Evolutionary conservation across 1,139 yeast species (phyloP), one percentile per base, ranked within the genome.

Genomic region (Zygosaccharomyces pseudobailii): DNA sequence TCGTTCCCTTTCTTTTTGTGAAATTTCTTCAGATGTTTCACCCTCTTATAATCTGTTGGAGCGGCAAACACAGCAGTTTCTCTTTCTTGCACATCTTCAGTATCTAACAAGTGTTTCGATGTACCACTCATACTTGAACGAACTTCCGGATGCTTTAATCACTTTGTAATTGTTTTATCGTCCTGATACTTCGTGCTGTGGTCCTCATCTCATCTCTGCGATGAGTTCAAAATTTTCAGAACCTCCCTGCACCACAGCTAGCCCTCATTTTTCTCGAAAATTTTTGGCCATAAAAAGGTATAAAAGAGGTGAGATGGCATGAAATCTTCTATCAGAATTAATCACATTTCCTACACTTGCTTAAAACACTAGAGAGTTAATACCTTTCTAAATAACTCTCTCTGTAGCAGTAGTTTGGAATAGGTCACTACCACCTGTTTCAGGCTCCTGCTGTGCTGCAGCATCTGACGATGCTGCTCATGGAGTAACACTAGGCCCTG

Each of bases 1-100:
- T 83, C 78, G 46, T 70, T 67, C 45, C 28, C 49, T 48, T 53
- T 66, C 48, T 19, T 64, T 50, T 35, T 59, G 17, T 56, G 56
- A 33, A 62, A 59, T 34, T 52, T 53, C 47, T 61, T 62, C 40
- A 64, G 50, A 50, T 63, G 64, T 27, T 57, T 56, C 42, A 60
- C 54, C 44, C 57, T 59, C 49, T 61, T 61, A 46, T 52, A 64
- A 36, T 57, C 57, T n/a, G 51, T 36, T 41, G 66, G 65, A 13
- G 56, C 56, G n/a, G 45, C 48, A 42, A 59, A 62, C 27, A 46
- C 52, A n/a, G 48, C 54, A 9, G 40, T 43, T 30, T 42, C 49
- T 8, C 33, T 36, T 23, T 53, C 61, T 30, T 43, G 45, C 22
- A 55, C 63, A 31, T 51, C 51, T 30, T 58, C 65, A 3, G 65